Base-by-base conservation (phyloP, 2,329 filamentous ascomycete species). In the Venturia oleaginea region DNA sequence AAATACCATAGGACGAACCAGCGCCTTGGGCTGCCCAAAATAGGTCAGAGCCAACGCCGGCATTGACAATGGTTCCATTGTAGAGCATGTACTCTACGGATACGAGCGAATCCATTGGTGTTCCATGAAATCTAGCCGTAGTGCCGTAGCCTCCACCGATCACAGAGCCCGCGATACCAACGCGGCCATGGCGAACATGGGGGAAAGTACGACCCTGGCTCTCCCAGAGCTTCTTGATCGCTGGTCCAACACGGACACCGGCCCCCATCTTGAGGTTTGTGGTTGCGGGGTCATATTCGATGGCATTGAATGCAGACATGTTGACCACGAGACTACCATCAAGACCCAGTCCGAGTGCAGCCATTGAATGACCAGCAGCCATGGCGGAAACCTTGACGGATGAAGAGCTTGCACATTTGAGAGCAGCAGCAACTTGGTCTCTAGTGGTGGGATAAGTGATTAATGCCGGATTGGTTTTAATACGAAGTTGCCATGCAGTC, bases 331-430 rank as follows among this genome's bases (percentile, higher is more conserved):
- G 71, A 46, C 77, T 75, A 2, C 79, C 80, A 64, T 82, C 74
- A 7, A 80, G 80, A 37, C 80, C 80, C 0, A 80, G 75, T 4
- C 79, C 79, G 65, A 78, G 78, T 0, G 78, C 79, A 0, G 77
- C 85, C 67, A 85, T 88, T 0, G 84, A 87, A 69, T 88, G 86
- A 0, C 86, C 86, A 4, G 86, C 86, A 1, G 83, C 85, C 67
- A 80, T 83, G 27, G 85, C 81, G 69, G 87, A 84, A 0, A 88
- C 83, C 30, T 32, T 57, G 17, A 34, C 51, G 22, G 46, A 51
- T 13, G 46, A 24, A 34, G 51, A 34, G 5, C 30, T 3, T 34
- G 51, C 51, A 57, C 51, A 57, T n/a, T 57, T 37, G 27, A 57
- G 30, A n/a, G 27, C 51, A 10, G 51, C 51, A n/a, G 51, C 51